phyloP scores from a whole-genome alignment of 805 yeast genomes.

The Candida mattraensis region DNA sequence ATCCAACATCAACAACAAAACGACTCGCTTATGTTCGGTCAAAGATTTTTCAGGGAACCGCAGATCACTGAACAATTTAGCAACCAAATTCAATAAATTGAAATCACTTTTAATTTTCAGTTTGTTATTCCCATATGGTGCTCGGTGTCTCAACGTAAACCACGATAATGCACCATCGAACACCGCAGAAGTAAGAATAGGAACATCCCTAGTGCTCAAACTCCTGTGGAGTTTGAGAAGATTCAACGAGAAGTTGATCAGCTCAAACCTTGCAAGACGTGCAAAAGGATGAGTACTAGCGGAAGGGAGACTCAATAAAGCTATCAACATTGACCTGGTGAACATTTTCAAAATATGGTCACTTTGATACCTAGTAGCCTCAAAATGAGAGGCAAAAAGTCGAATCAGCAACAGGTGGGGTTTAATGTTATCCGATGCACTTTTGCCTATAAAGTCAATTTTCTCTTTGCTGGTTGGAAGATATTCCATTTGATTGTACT shows the following conservation, averaged over 20 bases:
- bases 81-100: constrained; percentile 54
- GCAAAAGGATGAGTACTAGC: constrained; percentile 88
- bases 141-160: constrained; percentile 62
- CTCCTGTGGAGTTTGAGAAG: constrained; percentile 56
- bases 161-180: constrained; percentile 73
- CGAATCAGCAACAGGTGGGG: constrained; percentile 71
- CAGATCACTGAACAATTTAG: constrained; percentile 31
- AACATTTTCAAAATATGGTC: constrained; percentile 67
- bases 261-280: constrained; percentile 69
- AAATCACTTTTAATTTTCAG: constrained; percentile 70
- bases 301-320: constrained; percentile 46
- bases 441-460: constrained; percentile 50
- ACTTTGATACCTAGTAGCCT: constrained; percentile 74
- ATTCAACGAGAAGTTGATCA: constrained; percentile 66
- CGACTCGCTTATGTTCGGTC: constrained; percentile 49
- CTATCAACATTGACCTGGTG: constrained; percentile 56
- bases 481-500: constrained; percentile 79
- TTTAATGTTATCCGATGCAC: constrained; percentile 47
- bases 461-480: constrained; percentile 73
- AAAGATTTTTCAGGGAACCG: constrained; percentile 20
- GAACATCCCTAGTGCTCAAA: constrained; percentile 45
- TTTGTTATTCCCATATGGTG: constrained; percentile 85
- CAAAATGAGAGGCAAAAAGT: constrained; percentile 73
- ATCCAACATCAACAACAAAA: constrained; percentile 63
- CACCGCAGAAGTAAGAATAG: constrained; percentile 49